phyloP scores from a whole-genome alignment of 495 filamentous ascomycete genomes.

The Penicillium goetzii region DNA sequence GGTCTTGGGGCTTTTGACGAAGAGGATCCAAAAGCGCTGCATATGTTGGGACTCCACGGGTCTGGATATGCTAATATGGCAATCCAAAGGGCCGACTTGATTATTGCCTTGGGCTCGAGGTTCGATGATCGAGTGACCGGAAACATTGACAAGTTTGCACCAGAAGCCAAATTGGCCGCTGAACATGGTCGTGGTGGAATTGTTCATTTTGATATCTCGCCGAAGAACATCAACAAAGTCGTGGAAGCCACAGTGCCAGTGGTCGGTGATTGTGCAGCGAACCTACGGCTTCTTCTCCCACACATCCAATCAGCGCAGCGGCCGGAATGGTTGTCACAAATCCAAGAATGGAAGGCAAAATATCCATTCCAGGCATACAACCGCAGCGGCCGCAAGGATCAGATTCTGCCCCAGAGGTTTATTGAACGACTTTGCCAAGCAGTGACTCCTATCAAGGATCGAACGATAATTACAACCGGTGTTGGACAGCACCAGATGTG shows the following conservation, averaged over 20 bases:
- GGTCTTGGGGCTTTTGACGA: constrained; percentile 67
- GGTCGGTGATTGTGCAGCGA: constrained; percentile 63
- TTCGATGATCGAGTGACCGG: constrained; percentile 67
- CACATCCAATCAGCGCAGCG: constrained; percentile 66
- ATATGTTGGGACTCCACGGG: constrained; percentile 69
- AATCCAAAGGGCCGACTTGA: constrained; percentile 66
- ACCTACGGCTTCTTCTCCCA: constrained; percentile 74
- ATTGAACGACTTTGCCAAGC: constrained; percentile 81
- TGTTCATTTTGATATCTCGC: constrained; percentile 66
- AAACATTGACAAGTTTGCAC: constrained; percentile 58
- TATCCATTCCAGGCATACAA: constrained; percentile 62
- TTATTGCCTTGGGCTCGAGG: constrained; percentile 63
- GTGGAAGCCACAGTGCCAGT: constrained; percentile 63
- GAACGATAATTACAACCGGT: constrained; percentile 85
- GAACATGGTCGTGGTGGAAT: constrained; percentile 61
- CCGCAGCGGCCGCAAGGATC: constrained; percentile 62
- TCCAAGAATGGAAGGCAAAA: constrained; percentile 83
- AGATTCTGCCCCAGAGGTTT: constrained; percentile 75
- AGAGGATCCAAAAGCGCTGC: constrained; percentile 58
- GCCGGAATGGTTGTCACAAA: constrained; percentile 86
- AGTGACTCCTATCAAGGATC: constrained; percentile 71
- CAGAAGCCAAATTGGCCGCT: constrained; percentile 59
- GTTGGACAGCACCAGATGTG: constrained; percentile 99
- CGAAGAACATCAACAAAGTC: constrained; percentile 68
- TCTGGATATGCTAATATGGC: constrained; percentile 67